Conservation (phyloP, 2,329 filamentous ascomycete species). For the Chaetoscypha palmicola region DNA sequence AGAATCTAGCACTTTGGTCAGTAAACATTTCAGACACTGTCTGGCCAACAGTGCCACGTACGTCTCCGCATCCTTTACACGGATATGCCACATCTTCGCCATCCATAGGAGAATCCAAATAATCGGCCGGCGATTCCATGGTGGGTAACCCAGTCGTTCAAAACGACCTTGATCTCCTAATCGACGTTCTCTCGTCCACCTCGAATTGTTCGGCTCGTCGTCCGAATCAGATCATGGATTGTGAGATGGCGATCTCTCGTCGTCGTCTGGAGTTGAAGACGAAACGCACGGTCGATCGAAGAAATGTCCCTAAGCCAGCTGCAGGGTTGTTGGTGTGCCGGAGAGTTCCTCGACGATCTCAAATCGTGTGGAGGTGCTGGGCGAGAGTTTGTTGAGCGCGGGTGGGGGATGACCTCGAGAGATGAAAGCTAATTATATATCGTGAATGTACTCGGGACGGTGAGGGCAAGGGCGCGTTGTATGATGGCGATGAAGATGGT, state of each 20-base stretch:
- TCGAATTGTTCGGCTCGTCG: conserved; percentile 15
- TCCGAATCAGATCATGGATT: conserved; percentile 5
- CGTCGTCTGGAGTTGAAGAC: conserved; percentile 11
- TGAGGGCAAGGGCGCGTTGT: background rate
- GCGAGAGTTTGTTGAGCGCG: too few relatives aligned
- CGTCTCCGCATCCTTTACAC: conserved; percentile 90
- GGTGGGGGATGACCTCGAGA: background rate
- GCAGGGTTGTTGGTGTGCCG: conserved; percentile 3
- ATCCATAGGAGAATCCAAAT: conserved; percentile 51
- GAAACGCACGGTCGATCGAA: conserved; percentile 14
- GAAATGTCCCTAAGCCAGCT: conserved; percentile 14
- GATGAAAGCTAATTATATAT: background rate
- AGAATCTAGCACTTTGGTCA: conserved; percentile 59
- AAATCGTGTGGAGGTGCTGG: too few relatives aligned
- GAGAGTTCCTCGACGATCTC: conserved; percentile 6
- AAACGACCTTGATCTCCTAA: conserved; percentile 15
- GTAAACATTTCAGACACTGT: conserved; percentile 4
- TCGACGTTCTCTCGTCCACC: conserved; percentile 20
- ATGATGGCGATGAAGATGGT: background rate
- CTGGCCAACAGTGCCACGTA: conserved; percentile 36
- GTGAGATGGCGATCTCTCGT: conserved; percentile 18
- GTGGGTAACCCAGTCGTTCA: conserved; percentile 14
- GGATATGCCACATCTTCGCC: conserved; percentile 74
- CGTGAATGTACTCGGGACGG: background rate
- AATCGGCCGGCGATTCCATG: conserved; percentile 49